Percentiles rank a stretch among this genome's conserved stretches.
phyloP scores from a whole-genome alignment of 2,329 filamentous ascomycete species.

The Xylariaceae sp. region DNA sequence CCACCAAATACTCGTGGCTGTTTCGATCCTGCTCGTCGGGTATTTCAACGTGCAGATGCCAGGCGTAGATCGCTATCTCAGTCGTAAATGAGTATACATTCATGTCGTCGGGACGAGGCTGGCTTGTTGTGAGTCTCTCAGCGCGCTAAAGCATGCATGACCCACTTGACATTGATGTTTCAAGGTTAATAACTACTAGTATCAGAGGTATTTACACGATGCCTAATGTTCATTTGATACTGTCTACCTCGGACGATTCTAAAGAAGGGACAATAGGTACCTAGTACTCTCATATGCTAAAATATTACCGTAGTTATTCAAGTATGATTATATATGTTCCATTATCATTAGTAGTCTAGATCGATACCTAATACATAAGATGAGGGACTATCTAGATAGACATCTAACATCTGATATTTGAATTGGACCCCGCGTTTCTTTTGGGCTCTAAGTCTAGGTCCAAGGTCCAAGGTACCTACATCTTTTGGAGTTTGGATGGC shows the following conservation, averaged over 20 bases:
- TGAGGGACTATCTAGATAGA: too few species aligned
- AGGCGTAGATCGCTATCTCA: background rate
- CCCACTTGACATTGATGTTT: conserved; percentile 11
- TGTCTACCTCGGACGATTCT: too few species aligned
- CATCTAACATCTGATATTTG: conserved; percentile 5
- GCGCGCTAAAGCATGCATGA: conserved; percentile 10
- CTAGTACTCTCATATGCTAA: too few species aligned
- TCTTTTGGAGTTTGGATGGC: too few species aligned
- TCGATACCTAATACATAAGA: background rate
- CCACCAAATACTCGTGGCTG: conserved; percentile 2
- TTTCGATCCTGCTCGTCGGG: conserved; percentile 4
- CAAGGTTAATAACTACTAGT: conserved; percentile 1
- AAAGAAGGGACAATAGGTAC: too few species aligned
- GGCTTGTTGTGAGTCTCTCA: too few species aligned
- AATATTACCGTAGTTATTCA: too few species aligned
- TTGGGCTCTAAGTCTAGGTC: too few species aligned
- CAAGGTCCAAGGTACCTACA: background rate
- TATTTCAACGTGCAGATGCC: conserved; percentile 8
- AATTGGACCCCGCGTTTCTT: conserved; percentile 21
- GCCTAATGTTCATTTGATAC: too few species aligned
- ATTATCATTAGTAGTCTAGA: background rate
- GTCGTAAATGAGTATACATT: too few species aligned
- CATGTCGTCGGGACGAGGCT: too few species aligned
- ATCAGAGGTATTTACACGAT: background rate
- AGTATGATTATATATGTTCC: too few species aligned